Evolutionary conservation across 345 rosid species (phyloP).

Genomic region (Moricandia moricandioides): DNA sequence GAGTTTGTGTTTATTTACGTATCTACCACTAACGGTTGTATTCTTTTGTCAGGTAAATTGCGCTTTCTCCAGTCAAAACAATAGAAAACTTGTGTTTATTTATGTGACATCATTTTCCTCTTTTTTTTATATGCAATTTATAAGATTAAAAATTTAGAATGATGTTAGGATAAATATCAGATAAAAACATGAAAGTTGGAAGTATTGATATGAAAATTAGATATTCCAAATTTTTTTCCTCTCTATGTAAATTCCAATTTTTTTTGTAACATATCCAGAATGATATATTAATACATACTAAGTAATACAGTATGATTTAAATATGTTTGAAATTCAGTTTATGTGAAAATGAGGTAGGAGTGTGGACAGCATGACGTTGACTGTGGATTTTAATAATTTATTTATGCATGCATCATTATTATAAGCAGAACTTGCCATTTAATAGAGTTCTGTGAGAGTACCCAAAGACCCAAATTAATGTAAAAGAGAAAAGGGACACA

Average conservation of each 20-base stretch:
- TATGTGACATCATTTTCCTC: background rate
- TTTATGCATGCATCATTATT: background rate
- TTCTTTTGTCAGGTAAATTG: slow-evolving; percentile 34
- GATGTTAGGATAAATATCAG: background rate
- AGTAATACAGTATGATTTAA: background rate
- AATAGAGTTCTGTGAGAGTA: slow-evolving; percentile 12
- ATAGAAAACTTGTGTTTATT: background rate
- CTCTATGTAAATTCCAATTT: background rate
- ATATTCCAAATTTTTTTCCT: background rate
- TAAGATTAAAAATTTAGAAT: background rate
- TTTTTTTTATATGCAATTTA: background rate
- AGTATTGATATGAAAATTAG: background rate
- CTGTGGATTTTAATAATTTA: slow-evolving; percentile 24
- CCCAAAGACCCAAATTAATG: slow-evolving; percentile 33
- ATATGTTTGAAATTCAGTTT: slow-evolving; percentile 2
- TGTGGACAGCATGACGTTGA: slow-evolving; percentile 35
- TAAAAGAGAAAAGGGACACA: slow-evolving; percentile 31
- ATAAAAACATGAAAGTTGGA: background rate
- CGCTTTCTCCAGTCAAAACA: slow-evolving; percentile 1
- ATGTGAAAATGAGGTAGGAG: slow-evolving; percentile 22
- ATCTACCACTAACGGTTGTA: slow-evolving; percentile 50
- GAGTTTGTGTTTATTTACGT: slow-evolving; percentile 10
- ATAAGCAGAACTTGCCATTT: slow-evolving; percentile 23
- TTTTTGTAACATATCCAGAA: slow-evolving; percentile 8
- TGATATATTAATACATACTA: background rate